Base-by-base conservation (phyloP, 805 yeast species). In the Kazachstania psychrophila region DNA sequence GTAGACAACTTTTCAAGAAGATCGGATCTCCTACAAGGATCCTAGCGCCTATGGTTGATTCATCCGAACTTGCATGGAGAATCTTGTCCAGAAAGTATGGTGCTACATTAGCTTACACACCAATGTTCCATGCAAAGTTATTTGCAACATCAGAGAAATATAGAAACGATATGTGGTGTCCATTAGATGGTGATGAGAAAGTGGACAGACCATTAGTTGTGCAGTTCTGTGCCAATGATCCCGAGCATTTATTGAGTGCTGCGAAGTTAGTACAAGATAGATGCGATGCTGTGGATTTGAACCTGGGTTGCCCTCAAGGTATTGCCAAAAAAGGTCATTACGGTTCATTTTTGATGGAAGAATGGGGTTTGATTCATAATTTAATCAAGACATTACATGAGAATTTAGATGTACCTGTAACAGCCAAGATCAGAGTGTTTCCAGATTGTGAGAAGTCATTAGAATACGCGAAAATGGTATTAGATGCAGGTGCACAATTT, bases 41-140 rank as follows among this genome's bases (percentile, higher is more conserved):
- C 18, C 92, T 92, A 15, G 98, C 97, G 3, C 99, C 99, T 2
- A 89, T 92, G 96, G 99, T 92, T 14, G 99, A 92, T 58, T 96
- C 87, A 47, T 78, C 89, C 3, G 99, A 92, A 54, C 68, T 92
- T 14, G 97, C 95, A 2, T 92, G 97, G 97, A 69, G 99, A 45
- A 71, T 84, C 13, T 64, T 92, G 12, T 82, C 94, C 3, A 70
- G 97, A 38, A 68, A 71, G 41, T 80, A 88, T 51, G 99, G 99
- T 3, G 97, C 98, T 0, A 85, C 87, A 2, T 65, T 92, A 23
- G 85, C 96, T 52, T 92, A 89, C 52, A 84, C 97, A 0, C 99
- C 99, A 3, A 92, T 92, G 99, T 73, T 82, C 46, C 97, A 92
- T 60, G 95, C 98, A 3, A 69, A 87, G 33, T 62, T 88, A 26